Conservation (phyloP, 345 rosid genomes). For the Melaleuca quinquenervia region DNA sequence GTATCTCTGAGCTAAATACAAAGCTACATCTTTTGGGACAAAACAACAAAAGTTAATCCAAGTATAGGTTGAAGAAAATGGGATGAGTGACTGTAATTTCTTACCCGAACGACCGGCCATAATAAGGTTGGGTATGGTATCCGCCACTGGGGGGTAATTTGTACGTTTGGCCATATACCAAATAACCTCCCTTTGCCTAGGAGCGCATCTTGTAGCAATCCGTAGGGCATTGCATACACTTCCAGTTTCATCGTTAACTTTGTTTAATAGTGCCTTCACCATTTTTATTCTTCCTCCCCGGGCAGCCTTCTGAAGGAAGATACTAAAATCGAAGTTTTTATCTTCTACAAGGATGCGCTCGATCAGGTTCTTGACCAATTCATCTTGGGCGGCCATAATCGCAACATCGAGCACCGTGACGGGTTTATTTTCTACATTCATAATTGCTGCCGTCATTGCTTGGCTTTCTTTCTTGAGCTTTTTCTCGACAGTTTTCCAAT, state of each 20-base stretch:
- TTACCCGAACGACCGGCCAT: background rate
- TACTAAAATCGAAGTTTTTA: rapidly evolving
- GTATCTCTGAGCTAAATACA: too few relatives aligned
- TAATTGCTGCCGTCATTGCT: background rate
- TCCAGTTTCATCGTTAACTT: too few relatives aligned
- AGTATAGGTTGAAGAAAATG: background rate
- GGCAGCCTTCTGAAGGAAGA: rapidly evolving
- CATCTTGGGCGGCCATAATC: too few relatives aligned
- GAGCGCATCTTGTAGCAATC: rapidly evolving
- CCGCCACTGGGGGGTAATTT: too few relatives aligned
- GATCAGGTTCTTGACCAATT: background rate
- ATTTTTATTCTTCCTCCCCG: background rate
- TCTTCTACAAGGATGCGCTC: background rate
- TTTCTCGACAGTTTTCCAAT: background rate
- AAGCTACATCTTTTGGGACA: too few relatives aligned
- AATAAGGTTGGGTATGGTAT: rapidly evolving
- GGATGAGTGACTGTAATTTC: background rate
- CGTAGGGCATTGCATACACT: rapidly evolving
- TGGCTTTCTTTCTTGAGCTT: background rate
- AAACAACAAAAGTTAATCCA: too few relatives aligned
- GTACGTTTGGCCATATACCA: background rate
- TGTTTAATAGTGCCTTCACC: background rate
- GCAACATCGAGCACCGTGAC: background rate
- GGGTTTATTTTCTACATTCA: background rate
- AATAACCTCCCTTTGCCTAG: background rate